Evolutionary conservation across 2,329 filamentous ascomycete genomes (phyloP), one percentile per base, ranked within the genome.

Genomic region (Colletotrichum aenigma): DNA sequence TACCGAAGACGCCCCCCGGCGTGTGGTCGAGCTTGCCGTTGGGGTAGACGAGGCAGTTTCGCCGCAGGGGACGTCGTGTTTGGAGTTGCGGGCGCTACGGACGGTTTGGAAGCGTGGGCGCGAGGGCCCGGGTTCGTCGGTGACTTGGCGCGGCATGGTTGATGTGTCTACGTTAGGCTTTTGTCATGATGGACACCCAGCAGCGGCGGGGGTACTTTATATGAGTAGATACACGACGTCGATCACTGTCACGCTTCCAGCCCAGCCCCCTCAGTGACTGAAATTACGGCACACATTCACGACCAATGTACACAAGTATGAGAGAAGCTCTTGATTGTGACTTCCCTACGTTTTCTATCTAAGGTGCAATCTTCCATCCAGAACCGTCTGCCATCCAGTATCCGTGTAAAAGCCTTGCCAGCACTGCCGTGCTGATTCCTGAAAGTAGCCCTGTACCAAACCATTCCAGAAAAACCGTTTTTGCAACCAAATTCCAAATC

Each of bases 1-100:
- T 64, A 4, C 60, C 60, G 9, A 73, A 24, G n/a, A 75, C 18
- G 0, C 64, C 64, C 9, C 30, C 38, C 0, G 58, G 60, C 1
- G n/a, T 58, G 24, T 58, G 13, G 13, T 71, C 52, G 6, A 15
- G n/a, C 13, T 71, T 72, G 10, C 61, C 26, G 7, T 66, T 43
- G 9, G 69, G 73, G 43, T 73, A 68, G 8, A 73, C 21, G 9
- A 62, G 24, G 24, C 76, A 73, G 36, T 60, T 34, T 36, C 18
- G 7, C 69, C 61, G 24, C 76, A 74, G 13, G 66, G 55, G 13
- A 69, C 36, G 32, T 76, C 65, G 8, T 66, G 52, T 13, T 36
- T 62, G 4, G 76, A 67, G 30, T 64, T 60, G 28, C 66, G 43
- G n/a, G 60, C 69, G n/a, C 24, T 66, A 6, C 76, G 62, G 28